Conservation (phyloP, 2,329 filamentous ascomycete species). For the Aspergillus sp. region DNA sequence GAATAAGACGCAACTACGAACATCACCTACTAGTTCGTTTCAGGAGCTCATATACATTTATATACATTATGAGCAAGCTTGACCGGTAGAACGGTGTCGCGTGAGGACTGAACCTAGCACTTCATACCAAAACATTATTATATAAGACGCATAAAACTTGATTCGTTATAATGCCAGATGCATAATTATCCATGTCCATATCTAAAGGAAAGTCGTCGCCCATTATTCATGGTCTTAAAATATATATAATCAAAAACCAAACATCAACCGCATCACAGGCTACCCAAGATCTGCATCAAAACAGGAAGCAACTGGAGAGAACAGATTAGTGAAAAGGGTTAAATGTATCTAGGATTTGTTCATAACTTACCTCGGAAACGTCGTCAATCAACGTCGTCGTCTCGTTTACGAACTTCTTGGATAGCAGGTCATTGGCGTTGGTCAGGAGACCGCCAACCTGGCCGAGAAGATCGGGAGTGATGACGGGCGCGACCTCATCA, state of each 20-base stretch:
- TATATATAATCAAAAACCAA: neutral
- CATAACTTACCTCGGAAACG: slow-evolving; percentile 28
- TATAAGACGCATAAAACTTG: neutral
- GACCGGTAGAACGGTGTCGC: neutral
- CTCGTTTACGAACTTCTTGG: slow-evolving; percentile 27
- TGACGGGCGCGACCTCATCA: slow-evolving; percentile 27
- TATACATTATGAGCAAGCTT: neutral
- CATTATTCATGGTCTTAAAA: slow-evolving; percentile 25
- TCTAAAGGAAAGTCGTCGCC: slow-evolving; percentile 37
- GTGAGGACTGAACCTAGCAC: slow-evolving; percentile 48
- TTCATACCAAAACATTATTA: slow-evolving; percentile 12
- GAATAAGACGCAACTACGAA: neutral
- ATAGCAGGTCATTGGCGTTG: slow-evolving; percentile 20
- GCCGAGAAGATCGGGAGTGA: slow-evolving; percentile 29
- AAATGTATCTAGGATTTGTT: neutral
- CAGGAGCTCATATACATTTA: too few relatives aligned
- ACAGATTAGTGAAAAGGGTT: slow-evolving; percentile 9
- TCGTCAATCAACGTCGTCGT: slow-evolving; percentile 29
- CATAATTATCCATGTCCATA: slow-evolving; percentile 15
- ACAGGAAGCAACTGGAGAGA: slow-evolving; percentile 29
- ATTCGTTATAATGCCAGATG: slow-evolving; percentile 1
- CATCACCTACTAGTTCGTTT: neutral
- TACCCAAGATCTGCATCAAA: slow-evolving; percentile 29
- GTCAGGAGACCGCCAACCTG: slow-evolving; percentile 24
- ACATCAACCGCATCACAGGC: slow-evolving; percentile 22